Base-by-base conservation (phyloP, 176 grass and related monocot genomes). In the Pontederia crassipes region DNA sequence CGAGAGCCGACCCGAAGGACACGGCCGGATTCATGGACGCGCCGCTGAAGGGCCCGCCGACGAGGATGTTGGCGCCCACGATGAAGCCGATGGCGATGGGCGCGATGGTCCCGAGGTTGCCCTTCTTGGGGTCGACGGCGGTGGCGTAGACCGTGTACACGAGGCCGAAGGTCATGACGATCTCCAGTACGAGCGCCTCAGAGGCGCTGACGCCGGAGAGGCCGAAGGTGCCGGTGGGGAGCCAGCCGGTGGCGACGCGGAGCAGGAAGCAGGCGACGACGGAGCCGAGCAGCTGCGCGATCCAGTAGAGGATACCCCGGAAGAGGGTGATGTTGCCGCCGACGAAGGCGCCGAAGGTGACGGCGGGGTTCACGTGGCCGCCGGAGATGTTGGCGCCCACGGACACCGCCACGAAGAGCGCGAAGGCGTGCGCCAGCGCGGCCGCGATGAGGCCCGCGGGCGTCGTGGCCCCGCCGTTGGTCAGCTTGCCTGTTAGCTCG, bases 11-110 rank as follows among this genome's bases (percentile, higher is more conserved):
- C 61, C 93, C 93, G 68, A 98, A 98, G 12, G 93, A 88, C 14
- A 98, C 83, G 73, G 93, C 93, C 16, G 93, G 93, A 77, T 98
- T 98, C 93, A 98, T 98, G 51, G 93, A 88, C 10, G 93, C 88
- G 45, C 93, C 93, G 64, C 58, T 52, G 79, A 98, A 98, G 24
- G 88, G 81, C 13, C 87, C 84, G 62, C 93, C 88, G 15, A 77
- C 81, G 0, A 98, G 74, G 73, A 98, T 92, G 84, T 98, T 92
- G 10, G 93, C 87, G 8, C 93, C 93, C 0, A 98, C 88, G 68
- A 98, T 89, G 82, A 92, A 92, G 62, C 93, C 93, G 71, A 98
- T 89, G 56, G 93, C 93, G 52, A 98, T 71, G 24, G 93, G 93
- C 13, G 87, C 88, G 67, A 88, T 92, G 73, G 92, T 91, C 57